Percentiles rank a stretch among this genome's conserved stretches.
phyloP scores from a whole-genome alignment of 352 stramenopile genomes.

The Pythium sukuiense region DNA sequence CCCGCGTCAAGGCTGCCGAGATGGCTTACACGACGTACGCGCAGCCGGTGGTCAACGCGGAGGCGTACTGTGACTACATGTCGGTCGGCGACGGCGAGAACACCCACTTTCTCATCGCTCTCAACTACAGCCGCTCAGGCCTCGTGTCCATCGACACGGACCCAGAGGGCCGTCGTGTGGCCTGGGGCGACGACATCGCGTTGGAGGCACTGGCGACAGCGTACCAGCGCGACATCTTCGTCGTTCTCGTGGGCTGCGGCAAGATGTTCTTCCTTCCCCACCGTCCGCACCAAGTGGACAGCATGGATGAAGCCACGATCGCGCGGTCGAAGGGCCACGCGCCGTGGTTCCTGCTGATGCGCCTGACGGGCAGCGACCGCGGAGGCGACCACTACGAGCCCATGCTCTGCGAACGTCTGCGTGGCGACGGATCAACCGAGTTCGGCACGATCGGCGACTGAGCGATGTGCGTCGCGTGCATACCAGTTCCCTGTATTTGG shows the following conservation, averaged over 20 bases:
- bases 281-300: conserved; percentile 47
- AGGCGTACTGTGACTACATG: conserved; percentile 89
- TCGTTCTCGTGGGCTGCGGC: conserved; percentile 82
- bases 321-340: conserved; percentile 74
- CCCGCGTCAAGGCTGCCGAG: conserved; percentile 73
- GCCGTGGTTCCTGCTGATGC: conserved; percentile 88
- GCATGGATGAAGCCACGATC: conserved; percentile 38
- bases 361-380: conserved; percentile 79
- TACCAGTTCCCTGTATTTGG: conserved; percentile 3
- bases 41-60: conserved; percentile 66
- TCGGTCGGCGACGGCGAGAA: conserved; percentile 71
- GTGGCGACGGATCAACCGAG: conserved; percentile 78
- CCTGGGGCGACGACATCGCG: conserved; percentile 86
- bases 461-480: conserved; percentile 1
- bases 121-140: conserved; percentile 78
- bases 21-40: conserved; percentile 74
- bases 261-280: conserved; percentile 90
- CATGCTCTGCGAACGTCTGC: conserved; percentile 83
- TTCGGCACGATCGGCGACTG: conserved; percentile 84
- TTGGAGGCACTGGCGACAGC: conserved; percentile 83
- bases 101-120: conserved; percentile 71
- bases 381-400: conserved; percentile 88
- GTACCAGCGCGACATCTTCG: conserved; percentile 88
- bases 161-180: conserved; percentile 72
- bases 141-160: conserved; percentile 85